Evolutionary conservation across 2,329 filamentous ascomycete genomes (phyloP).

Genomic region (Fusarium nelsonii): DNA sequence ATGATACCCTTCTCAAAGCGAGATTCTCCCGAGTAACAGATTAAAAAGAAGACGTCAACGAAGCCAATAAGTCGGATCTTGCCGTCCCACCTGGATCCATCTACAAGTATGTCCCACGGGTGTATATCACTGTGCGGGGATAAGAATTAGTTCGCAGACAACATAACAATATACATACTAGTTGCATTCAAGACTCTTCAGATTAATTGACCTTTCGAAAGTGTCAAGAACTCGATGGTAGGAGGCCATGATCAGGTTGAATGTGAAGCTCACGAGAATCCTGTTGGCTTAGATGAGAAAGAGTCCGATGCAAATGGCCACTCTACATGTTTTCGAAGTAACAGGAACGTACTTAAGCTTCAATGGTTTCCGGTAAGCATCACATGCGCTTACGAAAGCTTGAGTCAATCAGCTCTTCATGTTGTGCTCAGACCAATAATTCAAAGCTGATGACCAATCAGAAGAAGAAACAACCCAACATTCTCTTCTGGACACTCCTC

Average conservation of each 20-base stretch:
- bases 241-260: neutral
- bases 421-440: neutral
- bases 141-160: neutral
- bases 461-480: neutral
- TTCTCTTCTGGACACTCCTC: neutral
- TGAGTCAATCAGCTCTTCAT: neutral
- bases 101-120: constrained; percentile 7
- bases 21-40: constrained; percentile 15
- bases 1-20: constrained; percentile 14
- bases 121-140: neutral
- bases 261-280: neutral
- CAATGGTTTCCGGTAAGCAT: neutral
- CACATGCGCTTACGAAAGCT: too few species aligned
- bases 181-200: constrained; percentile 10
- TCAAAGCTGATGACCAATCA: neutral
- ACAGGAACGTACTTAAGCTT: neutral
- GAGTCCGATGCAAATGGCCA: neutral
- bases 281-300: neutral
- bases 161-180: neutral
- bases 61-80: constrained; percentile 13
- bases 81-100: constrained; percentile 10
- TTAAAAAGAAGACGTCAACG: constrained; percentile 8
- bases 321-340: neutral
- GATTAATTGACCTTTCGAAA: constrained; percentile 1
- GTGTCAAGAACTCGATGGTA: constrained; percentile 14